Percentiles rank a stretch among this genome's conserved stretches.
These are phyloP conservation scores for Skeletonema potamos DNA, from an alignment of 108 stramenopile genomes.

Conservation along the genomic window DNA sequence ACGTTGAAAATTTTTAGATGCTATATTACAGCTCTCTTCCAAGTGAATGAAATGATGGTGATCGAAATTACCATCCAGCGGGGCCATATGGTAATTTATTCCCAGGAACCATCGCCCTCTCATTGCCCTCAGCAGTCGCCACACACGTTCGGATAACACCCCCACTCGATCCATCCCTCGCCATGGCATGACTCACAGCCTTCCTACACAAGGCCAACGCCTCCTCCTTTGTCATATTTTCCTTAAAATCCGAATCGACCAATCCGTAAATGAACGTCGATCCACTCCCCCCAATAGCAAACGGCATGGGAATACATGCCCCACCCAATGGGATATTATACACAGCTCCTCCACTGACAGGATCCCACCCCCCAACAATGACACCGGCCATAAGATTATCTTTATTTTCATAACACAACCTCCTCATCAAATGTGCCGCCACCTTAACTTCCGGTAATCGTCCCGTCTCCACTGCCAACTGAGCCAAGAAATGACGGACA, in stretches of 20 bases:
- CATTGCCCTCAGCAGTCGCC: constrained; percentile 48
- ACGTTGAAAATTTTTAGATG: background rate
- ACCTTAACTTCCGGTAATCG: constrained; percentile 84
- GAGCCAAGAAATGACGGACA: constrained; percentile 44
- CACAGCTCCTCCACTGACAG: constrained; percentile 50
- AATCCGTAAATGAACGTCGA: constrained; percentile 69
- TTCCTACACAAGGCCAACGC: constrained; percentile 60
- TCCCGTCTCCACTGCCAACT: constrained; percentile 28
- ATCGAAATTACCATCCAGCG: constrained; percentile 19
- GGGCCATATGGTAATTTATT: constrained; percentile 85
- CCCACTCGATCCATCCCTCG: constrained; percentile 79
- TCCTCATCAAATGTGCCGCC: constrained; percentile 63
- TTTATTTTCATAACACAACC: constrained; percentile 29
- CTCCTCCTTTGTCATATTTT: constrained; percentile 36
- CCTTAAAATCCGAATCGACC: constrained; percentile 50
- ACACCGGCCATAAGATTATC: constrained; percentile 66
- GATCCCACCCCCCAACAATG: constrained; percentile 78
- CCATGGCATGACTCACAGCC: constrained; percentile 66
- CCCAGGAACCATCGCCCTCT: constrained; percentile 53
- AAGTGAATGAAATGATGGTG: no score
- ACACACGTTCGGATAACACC: constrained; percentile 69
- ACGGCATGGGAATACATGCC: constrained; percentile 87
- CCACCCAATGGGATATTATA: constrained; percentile 61
- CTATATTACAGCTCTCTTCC: background rate
- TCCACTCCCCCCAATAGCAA: constrained; percentile 77